These are phyloP conservation scores for Phaffia australis DNA, from an alignment of 768 basidiomycete genomes.

Conservation along the genomic window DNA sequence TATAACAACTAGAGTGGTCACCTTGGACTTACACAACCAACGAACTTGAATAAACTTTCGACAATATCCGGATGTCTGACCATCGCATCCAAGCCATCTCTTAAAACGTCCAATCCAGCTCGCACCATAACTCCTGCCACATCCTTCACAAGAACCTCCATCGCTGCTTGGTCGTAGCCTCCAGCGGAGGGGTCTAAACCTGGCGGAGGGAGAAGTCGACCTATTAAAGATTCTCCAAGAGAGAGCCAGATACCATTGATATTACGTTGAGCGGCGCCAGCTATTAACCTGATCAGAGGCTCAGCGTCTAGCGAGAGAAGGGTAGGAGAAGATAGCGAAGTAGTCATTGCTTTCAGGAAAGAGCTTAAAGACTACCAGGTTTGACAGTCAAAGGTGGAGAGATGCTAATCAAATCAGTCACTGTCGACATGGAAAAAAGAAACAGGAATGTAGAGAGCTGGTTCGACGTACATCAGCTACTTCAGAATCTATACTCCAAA, in stretches of 20 bases:
- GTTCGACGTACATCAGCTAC: conserved; percentile 57
- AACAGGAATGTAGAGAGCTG: background rate
- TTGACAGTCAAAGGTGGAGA: background rate
- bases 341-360: conserved; percentile 73
- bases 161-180: background rate
- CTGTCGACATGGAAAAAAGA: background rate
- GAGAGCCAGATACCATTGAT: conserved; percentile 60
- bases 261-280: conserved; percentile 31
- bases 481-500: conserved; percentile 70
- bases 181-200: conserved; percentile 25
- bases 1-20: background rate
- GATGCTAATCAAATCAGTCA: background rate
- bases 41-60: conserved; percentile 25
- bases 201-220: conserved; percentile 66
- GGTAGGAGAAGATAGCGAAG: conserved; percentile 61
- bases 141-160: conserved; percentile 4
- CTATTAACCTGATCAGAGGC: conserved; percentile 46
- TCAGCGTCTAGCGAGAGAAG: conserved; percentile 68
- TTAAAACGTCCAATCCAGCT: background rate
- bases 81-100: conserved; percentile 10
- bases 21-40: background rate
- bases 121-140: conserved; percentile 1
- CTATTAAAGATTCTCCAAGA: conserved; percentile 64
- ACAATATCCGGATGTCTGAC: conserved; percentile 14
- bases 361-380: conserved; percentile 58